These are phyloP conservation scores for Globisporangium spinosum DNA, from an alignment of 352 stramenopile genomes.

Conservation along the genomic window DNA sequence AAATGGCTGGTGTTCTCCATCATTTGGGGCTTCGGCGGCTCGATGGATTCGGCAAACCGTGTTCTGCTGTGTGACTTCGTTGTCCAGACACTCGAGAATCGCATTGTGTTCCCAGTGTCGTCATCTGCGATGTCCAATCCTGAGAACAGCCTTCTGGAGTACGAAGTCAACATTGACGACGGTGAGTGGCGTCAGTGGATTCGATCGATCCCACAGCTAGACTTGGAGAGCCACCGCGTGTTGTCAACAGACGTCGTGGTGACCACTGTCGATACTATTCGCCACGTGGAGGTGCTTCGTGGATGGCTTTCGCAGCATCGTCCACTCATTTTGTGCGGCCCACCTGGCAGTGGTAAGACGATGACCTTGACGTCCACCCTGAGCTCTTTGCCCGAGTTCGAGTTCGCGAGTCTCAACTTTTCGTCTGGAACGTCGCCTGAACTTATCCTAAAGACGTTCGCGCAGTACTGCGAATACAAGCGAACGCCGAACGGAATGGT, in stretches of 20 bases:
- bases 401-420: constrained; percentile 99
- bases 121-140: constrained; percentile 33
- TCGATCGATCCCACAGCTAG: constrained; percentile 94
- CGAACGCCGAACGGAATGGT: constrained; percentile 95
- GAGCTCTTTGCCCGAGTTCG: constrained; percentile 96
- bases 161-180: constrained; percentile 95
- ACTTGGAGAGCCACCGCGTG: constrained; percentile 97
- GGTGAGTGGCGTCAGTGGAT: constrained; percentile 96
- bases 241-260: constrained; percentile 98
- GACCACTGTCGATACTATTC: constrained; percentile 98
- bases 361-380: constrained; percentile 99
- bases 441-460: constrained; percentile 98
- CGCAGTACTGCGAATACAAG: constrained; percentile 99
- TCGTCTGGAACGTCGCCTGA: constrained; percentile 97
- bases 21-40: constrained; percentile 98
- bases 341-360: constrained; percentile 98
- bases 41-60: constrained; percentile 91
- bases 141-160: constrained; percentile 92
- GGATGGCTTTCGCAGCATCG: constrained; percentile 96
- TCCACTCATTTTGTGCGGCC: constrained; percentile 97
- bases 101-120: constrained; percentile 84
- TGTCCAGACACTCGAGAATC: constrained; percentile 84
- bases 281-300: constrained; percentile 97
- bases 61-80: constrained; percentile 90
- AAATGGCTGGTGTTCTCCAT: constrained; percentile 98